Evolutionary conservation across 768 basidiomycete species (phyloP).

Genomic region (Lactarius vividus): DNA sequence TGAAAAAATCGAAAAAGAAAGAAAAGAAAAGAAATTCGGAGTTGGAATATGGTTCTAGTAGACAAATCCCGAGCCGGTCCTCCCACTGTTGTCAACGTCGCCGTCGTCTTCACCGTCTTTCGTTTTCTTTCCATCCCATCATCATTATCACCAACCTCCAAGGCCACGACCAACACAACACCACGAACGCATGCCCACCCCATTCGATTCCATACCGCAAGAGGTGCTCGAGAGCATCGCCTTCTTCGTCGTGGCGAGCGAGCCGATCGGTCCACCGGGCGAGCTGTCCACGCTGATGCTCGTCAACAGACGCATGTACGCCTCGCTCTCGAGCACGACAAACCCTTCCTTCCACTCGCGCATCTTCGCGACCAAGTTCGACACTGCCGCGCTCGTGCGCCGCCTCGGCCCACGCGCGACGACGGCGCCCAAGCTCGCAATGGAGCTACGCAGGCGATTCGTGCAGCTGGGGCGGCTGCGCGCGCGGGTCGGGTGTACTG

Average conservation of each 20-base stretch:
- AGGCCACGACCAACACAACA: neutral
- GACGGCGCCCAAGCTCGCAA: slow-evolving; percentile 47
- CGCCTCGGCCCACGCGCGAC: slow-evolving; percentile 46
- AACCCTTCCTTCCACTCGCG: slow-evolving; percentile 73
- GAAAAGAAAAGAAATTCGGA: slow-evolving; percentile 9
- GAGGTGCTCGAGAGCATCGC: slow-evolving; percentile 83
- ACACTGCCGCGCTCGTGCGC: slow-evolving; percentile 47
- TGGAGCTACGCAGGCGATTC: slow-evolving; percentile 66
- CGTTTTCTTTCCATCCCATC: neutral
- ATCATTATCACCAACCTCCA: neutral
- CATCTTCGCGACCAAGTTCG: slow-evolving; percentile 69
- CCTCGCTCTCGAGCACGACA: slow-evolving; percentile 45
- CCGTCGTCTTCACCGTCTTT: neutral
- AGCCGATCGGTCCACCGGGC: slow-evolving; percentile 58
- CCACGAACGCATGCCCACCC: slow-evolving; percentile 24
- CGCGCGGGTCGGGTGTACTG: slow-evolving; percentile 40
- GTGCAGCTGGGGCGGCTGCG: slow-evolving; percentile 55
- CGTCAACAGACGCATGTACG: slow-evolving; percentile 48
- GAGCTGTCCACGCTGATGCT: slow-evolving; percentile 54
- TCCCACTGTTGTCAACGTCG: neutral
- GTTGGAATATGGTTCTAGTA: slow-evolving; percentile 11
- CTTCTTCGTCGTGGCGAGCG: slow-evolving; percentile 49
- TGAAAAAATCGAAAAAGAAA: neutral
- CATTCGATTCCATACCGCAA: slow-evolving; percentile 56
- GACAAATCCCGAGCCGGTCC: slow-evolving; percentile 15